Evolutionary conservation across 106 monocot genomes (phyloP), one percentile per base, ranked within the genome.

Genomic region (Narthecium ossifragum): DNA sequence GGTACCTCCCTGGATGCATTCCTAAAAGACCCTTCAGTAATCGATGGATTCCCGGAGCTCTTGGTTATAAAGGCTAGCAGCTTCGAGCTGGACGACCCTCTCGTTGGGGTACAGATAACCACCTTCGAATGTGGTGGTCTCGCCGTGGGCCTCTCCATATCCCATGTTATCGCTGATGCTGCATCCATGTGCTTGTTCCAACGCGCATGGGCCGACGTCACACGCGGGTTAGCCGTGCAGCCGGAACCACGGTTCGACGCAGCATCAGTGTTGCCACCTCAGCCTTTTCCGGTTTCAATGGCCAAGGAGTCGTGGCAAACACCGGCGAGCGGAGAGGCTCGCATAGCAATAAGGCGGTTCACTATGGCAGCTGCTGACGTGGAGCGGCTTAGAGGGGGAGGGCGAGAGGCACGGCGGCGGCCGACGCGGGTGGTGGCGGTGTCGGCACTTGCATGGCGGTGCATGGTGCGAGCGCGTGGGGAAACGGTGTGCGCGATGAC

Each of bases 81-180:
- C 7, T 67, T 61, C 46, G 25, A 31, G 8, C 31, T 37, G 27
- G 21, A 6, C 0, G 74, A 61, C 3, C 66, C 66, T 23, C 60
- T 74, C 33, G 17, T 74, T 3, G 66, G 54, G 21, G 34, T 67
- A 20, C 66, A 77, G 29, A 34, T 78, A 14, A 78, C 26, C 10
- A 34, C 17, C 5, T 78, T 78, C 55, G 17, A 21, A 8, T 24
- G 39, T 14, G 57, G 50, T 15, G 71, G 66, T 17, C 55, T 41
- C n/a, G 71, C 51, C 2, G 10, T 72, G 0, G 72, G 61, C 38
- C 4, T 72, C 20, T 78, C 61, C 60, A 56, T 78, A 6, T 67
- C 57, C 20, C 78, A 73, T 34, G 24, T 72, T 20, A 48, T 68
- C 30, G 68, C 78, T 8, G 73, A 78, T 51, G 78, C 65, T 8